These are phyloP conservation scores for Amanita phalloides DNA, from an alignment of 768 basidiomycete species.

Conservation along the genomic window DNA sequence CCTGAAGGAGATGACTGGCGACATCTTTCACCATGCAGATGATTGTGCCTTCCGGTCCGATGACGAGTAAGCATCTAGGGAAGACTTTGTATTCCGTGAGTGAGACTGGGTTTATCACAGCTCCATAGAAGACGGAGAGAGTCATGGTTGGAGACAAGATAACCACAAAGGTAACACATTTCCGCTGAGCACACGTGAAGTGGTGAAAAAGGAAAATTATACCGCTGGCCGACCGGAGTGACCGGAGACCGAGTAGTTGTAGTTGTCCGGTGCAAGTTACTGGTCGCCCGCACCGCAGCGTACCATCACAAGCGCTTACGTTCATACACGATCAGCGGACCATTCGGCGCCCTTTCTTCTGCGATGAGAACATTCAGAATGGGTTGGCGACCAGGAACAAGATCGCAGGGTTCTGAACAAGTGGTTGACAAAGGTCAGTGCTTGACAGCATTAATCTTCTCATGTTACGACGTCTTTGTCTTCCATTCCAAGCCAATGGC, in stretches of 20 bases:
- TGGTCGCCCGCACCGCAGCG: too few relatives aligned
- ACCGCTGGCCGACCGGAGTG: neutral
- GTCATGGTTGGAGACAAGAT: neutral
- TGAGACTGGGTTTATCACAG: conserved; percentile 42
- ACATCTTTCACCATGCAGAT: conserved; percentile 65
- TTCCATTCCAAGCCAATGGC: too few relatives aligned
- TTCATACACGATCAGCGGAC: neutral
- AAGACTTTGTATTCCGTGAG: conserved; percentile 32
- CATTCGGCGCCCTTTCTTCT: neutral
- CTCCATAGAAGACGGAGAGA: conserved; percentile 35
- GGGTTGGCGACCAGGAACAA: neutral
- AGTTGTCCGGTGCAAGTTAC: neutral
- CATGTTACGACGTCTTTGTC: too few relatives aligned
- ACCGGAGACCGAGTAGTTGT: too few relatives aligned
- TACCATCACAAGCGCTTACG: too few relatives aligned
- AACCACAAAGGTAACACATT: neutral
- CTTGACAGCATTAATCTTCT: too few relatives aligned
- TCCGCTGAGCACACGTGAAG: neutral
- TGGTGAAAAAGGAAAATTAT: neutral
- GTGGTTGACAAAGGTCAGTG: neutral
- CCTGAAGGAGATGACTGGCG: conserved; percentile 30
- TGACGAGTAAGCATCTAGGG: conserved; percentile 43
- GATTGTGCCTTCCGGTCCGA: conserved; percentile 39
- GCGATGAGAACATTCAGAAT: neutral
- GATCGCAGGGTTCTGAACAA: neutral